Percentiles rank a stretch among this genome's conserved stretches.
phyloP scores from a whole-genome alignment of 768 basidiomycete genomes.

The Lactifluus piperatus region DNA sequence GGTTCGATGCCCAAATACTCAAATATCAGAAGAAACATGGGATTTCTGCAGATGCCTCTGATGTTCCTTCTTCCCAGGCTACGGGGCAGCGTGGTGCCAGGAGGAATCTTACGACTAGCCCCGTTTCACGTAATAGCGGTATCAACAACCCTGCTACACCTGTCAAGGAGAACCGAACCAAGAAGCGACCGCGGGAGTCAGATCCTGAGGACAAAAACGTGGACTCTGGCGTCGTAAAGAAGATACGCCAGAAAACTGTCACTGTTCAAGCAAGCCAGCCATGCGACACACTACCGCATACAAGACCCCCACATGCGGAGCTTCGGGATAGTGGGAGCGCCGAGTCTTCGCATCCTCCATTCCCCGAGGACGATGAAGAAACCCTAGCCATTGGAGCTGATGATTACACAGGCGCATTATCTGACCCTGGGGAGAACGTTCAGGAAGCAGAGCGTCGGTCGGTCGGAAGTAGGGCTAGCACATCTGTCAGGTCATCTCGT shows the following conservation, averaged over 20 bases:
- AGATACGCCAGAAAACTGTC: neutral
- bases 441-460: neutral
- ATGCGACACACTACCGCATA: neutral
- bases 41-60: neutral
- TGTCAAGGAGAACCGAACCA: neutral
- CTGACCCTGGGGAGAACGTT: neutral
- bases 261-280: neutral
- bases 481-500: neutral
- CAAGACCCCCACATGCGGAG: neutral
- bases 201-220: neutral
- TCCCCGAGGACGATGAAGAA: neutral
- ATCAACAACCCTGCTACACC: neutral
- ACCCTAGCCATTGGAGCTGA: neutral
- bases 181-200: slow-evolving; percentile 7
- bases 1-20: slow-evolving; percentile 38
- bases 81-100: neutral
- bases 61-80: neutral
- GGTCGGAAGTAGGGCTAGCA: neutral
- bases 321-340: neutral
- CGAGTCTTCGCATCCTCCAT: neutral
- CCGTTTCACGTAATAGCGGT: neutral
- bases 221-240: neutral
- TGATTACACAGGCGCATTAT: slow-evolving; percentile 11
- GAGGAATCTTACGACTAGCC: neutral
- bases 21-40: slow-evolving; percentile 31